Percentiles rank a stretch among this genome's conserved stretches.
These are phyloP conservation scores for Coemansia sp. DNA, from an alignment of 192 early-diverging fungal species.

Conservation along the genomic window DNA sequence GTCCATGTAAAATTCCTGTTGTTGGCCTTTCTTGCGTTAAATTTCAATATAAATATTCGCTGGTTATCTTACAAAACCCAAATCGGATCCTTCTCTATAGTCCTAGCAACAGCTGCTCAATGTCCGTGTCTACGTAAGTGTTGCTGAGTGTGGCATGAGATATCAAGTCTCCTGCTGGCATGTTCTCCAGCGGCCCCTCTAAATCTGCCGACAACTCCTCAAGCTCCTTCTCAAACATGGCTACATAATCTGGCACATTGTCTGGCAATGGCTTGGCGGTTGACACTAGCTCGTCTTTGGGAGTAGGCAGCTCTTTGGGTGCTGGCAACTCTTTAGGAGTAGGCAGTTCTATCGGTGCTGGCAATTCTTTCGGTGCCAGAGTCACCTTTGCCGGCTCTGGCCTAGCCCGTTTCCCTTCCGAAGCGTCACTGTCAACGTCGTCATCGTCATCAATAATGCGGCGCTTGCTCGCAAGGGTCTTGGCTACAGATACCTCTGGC, in stretches of 20 bases:
- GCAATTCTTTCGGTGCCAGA: too few relatives aligned
- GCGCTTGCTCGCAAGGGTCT: constrained; percentile 1
- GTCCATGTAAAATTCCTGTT: too few relatives aligned
- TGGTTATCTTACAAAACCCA: too few relatives aligned
- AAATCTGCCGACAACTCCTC: constrained; percentile 19
- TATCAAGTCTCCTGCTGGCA: constrained; percentile 21
- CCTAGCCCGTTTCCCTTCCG: constrained; percentile 19
- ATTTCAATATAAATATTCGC: too few relatives aligned
- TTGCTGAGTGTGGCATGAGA: constrained; percentile 22
- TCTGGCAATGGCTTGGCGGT: background rate
- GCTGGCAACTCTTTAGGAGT: too few relatives aligned
- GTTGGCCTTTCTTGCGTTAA: too few relatives aligned
- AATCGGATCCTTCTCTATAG: too few relatives aligned
- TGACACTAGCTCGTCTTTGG: too few relatives aligned
- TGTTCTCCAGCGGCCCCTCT: constrained; percentile 35
- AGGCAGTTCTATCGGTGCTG: too few relatives aligned
- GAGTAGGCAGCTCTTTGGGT: too few relatives aligned
- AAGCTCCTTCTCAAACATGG: constrained; percentile 32
- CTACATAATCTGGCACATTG: constrained; percentile 18
- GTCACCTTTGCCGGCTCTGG: too few relatives aligned
- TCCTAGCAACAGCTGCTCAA: constrained; percentile 16
- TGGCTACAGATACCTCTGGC: too few relatives aligned
- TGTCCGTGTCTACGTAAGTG: constrained; percentile 10
- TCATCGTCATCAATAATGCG: constrained; percentile 6
- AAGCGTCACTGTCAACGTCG: constrained; percentile 12